phyloP scores from a whole-genome alignment of 2,329 filamentous ascomycete species.

The Ascochyta fabae region DNA sequence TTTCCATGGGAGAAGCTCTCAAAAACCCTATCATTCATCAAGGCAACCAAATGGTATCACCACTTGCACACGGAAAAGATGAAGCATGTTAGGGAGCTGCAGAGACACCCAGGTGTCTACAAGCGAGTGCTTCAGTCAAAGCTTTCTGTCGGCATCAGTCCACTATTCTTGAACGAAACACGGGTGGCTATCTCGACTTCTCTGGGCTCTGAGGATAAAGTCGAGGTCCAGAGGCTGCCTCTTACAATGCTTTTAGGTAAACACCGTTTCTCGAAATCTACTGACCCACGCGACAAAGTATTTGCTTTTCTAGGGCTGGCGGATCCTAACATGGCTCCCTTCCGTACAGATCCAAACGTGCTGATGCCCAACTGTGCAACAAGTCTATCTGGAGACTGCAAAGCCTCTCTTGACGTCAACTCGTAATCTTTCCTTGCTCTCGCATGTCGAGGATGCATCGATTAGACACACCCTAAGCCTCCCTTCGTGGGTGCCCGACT shows the following conservation, averaged over 20 bases:
- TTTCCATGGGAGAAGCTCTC: conserved; percentile 33
- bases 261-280: conserved; percentile 33
- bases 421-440: conserved; percentile 29
- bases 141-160: conserved; percentile 24
- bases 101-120: conserved; percentile 29
- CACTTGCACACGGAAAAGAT: conserved; percentile 37
- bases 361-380: conserved; percentile 27
- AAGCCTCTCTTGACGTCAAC: conserved; percentile 25
- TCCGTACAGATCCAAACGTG: conserved; percentile 22
- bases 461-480: conserved; percentile 20
- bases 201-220: background rate
- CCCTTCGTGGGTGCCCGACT: conserved; percentile 39
- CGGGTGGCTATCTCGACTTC: conserved; percentile 16
- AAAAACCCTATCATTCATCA: conserved; percentile 32
- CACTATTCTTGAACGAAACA: conserved; percentile 34
- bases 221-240: conserved; percentile 12
- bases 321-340: conserved; percentile 24
- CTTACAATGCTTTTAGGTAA: conserved; percentile 30
- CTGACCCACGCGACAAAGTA: conserved; percentile 39
- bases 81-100: conserved; percentile 23
- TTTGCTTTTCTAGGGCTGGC: conserved; percentile 38
- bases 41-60: conserved; percentile 34
- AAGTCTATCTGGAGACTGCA: conserved; percentile 29
- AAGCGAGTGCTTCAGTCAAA: conserved; percentile 21
- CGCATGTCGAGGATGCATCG: conserved; percentile 33